phyloP scores from a whole-genome alignment of 805 yeast genomes.

The Ogataea parapolymorpha region DNA sequence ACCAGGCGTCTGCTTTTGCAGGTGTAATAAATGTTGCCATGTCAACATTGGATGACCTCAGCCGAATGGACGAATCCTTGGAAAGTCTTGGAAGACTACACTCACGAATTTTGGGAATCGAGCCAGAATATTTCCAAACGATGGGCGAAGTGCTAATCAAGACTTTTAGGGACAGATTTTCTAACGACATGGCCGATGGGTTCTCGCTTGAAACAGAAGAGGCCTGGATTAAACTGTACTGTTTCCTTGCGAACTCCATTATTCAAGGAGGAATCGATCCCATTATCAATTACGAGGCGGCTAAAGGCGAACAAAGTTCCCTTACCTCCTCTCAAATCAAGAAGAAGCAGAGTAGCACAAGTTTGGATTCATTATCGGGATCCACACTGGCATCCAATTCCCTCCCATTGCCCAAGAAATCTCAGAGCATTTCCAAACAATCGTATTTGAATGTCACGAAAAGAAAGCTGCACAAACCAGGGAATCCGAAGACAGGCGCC shows the following conservation, averaged over 20 bases:
- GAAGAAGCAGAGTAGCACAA: neutral
- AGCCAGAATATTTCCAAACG: slow-evolving; percentile 60
- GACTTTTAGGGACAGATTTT: slow-evolving; percentile 64
- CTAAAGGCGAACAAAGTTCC: neutral
- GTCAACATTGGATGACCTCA: slow-evolving; percentile 56
- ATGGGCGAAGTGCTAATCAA: slow-evolving; percentile 72
- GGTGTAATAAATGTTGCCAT: slow-evolving; percentile 72
- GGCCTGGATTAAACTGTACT: slow-evolving; percentile 68
- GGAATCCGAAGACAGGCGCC: neutral
- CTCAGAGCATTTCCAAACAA: neutral
- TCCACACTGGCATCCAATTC: neutral
- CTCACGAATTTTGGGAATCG: slow-evolving; percentile 70
- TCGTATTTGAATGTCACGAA: slow-evolving; percentile 2
- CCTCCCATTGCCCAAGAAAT: neutral
- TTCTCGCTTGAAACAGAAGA: slow-evolving; percentile 62
- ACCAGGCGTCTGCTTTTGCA: slow-evolving; percentile 78
- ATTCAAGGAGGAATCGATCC: slow-evolving; percentile 61
- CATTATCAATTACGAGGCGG: slow-evolving; percentile 26
- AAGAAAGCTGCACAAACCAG: neutral
- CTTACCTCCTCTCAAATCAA: slow-evolving; percentile 1
- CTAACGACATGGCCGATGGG: slow-evolving; percentile 25
- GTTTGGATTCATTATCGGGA: neutral
- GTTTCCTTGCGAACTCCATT: slow-evolving; percentile 65
- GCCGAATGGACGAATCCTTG: slow-evolving; percentile 55
- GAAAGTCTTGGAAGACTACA: slow-evolving; percentile 69